These are phyloP conservation scores for Moricandia moricandioides DNA, from an alignment of 345 rosid genomes.

Conservation along the genomic window DNA sequence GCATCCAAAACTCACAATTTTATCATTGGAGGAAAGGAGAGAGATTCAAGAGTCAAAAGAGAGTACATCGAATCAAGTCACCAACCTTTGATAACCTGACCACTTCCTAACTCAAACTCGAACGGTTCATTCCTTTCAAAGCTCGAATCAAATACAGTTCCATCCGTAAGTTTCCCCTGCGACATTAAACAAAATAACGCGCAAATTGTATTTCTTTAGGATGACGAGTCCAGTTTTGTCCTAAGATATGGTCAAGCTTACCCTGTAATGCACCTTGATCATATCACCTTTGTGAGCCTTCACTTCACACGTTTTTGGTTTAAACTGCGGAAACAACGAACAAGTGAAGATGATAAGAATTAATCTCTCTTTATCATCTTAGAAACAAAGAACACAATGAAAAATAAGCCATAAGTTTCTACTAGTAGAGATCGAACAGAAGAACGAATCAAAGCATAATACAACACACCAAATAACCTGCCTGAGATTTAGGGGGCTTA, in stretches of 20 bases:
- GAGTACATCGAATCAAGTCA: neutral
- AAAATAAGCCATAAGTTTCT: neutral
- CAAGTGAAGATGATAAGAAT: neutral
- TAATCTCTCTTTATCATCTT: neutral
- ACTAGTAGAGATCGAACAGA: no score
- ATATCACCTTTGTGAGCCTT: constrained; percentile 92
- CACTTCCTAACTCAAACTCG: constrained; percentile 86
- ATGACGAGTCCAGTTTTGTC: neutral
- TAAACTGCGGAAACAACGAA: constrained; percentile 42
- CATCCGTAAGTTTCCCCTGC: constrained; percentile 95
- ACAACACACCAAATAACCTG: neutral
- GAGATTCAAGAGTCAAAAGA: neutral
- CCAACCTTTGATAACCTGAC: constrained; percentile 90
- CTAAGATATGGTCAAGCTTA: constrained; percentile 33
- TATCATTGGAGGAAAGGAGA: neutral
- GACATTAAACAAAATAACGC: neutral
- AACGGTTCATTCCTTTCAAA: constrained; percentile 95
- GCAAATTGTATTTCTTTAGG: neutral
- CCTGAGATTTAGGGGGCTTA: no score
- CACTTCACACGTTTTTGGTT: constrained; percentile 68
- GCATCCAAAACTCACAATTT: neutral
- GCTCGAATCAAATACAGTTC: constrained; percentile 92
- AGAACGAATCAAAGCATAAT: neutral
- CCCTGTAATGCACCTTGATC: constrained; percentile 87
- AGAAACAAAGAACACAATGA: neutral